Evolutionary conservation across 2,329 filamentous ascomycete genomes (phyloP).

Genomic region (Teratosphaeria viscida): DNA sequence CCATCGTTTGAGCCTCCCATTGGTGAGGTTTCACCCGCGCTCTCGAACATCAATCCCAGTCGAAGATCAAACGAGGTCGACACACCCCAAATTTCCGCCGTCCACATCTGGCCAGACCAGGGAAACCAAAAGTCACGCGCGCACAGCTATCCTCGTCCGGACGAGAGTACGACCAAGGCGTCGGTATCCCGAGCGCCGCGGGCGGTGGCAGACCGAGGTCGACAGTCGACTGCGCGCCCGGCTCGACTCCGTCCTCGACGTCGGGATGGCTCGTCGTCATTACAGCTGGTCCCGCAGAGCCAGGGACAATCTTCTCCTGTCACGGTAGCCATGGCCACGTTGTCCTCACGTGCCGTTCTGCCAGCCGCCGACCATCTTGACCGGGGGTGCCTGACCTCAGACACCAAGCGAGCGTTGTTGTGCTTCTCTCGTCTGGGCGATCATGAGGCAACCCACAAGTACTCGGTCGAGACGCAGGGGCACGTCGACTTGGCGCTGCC

Average conservation of each 20-base stretch:
- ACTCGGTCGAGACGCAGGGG: not conserved
- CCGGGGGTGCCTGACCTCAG: not conserved
- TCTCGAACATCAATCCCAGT: not conserved
- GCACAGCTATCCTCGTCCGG: not conserved
- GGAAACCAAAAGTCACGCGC: not conserved
- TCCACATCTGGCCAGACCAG: not conserved
- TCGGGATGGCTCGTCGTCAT: not conserved
- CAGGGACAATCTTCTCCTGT: not conserved
- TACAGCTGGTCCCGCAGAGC: not conserved
- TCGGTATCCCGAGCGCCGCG: not conserved
- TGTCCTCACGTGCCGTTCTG: slow-evolving; percentile 1
- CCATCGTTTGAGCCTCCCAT: not conserved
- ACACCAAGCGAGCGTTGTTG: not conserved
- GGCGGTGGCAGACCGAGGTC: not conserved
- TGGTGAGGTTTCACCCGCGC: not conserved
- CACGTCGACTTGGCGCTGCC: slow-evolving; percentile 1
- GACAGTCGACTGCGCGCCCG: not conserved
- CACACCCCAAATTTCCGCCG: slow-evolving; percentile 1
- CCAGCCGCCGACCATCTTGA: not conserved
- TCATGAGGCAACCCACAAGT: slow-evolving; percentile 2
- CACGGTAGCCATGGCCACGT: slow-evolving; percentile 3
- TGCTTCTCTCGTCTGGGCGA: not conserved
- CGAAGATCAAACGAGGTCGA: slow-evolving; percentile 2
- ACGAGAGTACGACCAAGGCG: not conserved
- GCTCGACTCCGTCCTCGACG: not conserved